A percentile compares a stretch with the other conserved stretches of the same genome.
Conservation (phyloP, 768 basidiomycete genomes). For the Scleroderma bovista region DNA sequence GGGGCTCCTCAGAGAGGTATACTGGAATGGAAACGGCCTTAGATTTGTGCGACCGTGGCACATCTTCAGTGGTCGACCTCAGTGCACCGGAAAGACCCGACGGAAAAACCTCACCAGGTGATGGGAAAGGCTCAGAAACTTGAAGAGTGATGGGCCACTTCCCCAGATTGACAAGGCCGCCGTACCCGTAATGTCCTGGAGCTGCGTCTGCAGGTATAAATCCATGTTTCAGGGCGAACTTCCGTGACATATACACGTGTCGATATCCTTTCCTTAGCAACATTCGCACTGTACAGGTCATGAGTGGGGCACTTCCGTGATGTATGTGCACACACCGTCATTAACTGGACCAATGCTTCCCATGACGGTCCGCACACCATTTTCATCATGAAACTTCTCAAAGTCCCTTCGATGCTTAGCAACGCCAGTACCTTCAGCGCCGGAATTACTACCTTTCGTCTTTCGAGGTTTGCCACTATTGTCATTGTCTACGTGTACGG, state of each 20-base stretch:
- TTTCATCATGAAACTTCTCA: constrained; percentile 81
- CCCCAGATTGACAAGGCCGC: constrained; percentile 81
- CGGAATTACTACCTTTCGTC: constrained; percentile 27
- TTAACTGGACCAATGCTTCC: constrained; percentile 90
- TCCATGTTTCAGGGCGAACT: constrained; percentile 82
- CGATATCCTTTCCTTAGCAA: constrained; percentile 87
- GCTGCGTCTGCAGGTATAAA: constrained; percentile 85
- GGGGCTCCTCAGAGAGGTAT: constrained; percentile 89
- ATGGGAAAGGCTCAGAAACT: constrained; percentile 17
- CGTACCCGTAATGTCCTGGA: constrained; percentile 92
- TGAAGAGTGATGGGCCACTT: constrained; percentile 78
- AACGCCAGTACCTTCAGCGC: constrained; percentile 38
- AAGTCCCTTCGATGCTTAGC: constrained; percentile 73
- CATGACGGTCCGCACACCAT: constrained; percentile 88
- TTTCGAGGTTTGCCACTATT: constrained; percentile 36
- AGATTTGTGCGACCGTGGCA: constrained; percentile 15
- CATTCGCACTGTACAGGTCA: constrained; percentile 66
- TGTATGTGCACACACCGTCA: constrained; percentile 50
- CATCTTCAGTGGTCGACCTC: neutral
- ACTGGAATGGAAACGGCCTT: constrained; percentile 53
- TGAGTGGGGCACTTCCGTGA: neutral
- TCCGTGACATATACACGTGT: constrained; percentile 92
- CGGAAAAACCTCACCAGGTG: neutral
- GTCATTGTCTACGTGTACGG: constrained; percentile 12
- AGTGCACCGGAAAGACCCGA: neutral